These are phyloP conservation scores for Mycena rosella DNA, from an alignment of 768 basidiomycete species.

Conservation along the genomic window DNA sequence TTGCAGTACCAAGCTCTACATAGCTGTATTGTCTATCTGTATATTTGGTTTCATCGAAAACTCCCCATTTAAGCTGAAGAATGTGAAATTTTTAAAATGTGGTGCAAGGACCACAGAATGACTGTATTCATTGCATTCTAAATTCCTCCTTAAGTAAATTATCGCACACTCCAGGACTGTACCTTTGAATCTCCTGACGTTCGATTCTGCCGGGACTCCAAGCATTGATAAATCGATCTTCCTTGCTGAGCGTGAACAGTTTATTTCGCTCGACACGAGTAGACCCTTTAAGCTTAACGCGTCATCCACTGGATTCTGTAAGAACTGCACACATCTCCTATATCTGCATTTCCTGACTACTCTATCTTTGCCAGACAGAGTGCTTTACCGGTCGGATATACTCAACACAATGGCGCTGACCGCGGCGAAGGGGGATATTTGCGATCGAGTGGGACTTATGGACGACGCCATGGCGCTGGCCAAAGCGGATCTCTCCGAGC, in stretches of 20 bases:
- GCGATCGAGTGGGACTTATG: conserved; percentile 78
- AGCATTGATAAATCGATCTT: conserved; percentile 61
- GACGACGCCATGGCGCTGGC: conserved; percentile 74
- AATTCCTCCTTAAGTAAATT: no score
- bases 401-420: conserved; percentile 68
- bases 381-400: conserved; percentile 71
- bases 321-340: conserved; percentile 32
- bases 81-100: no score
- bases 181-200: conserved; percentile 10
- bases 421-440: conserved; percentile 62
- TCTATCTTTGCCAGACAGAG: conserved; percentile 64
- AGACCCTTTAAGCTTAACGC: conserved; percentile 79
- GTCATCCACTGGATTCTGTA: conserved; percentile 76
- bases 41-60: no score
- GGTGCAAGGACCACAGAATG: no score
- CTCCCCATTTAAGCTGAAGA: no score
- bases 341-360: background rate
- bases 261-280: conserved; percentile 64
- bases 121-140: no score
- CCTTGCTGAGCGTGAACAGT: conserved; percentile 64
- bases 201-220: background rate
- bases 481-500: conserved; percentile 68
- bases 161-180: conserved; percentile 26
- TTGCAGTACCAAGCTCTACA: no score
- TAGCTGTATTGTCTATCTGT: no score